phyloP scores from a whole-genome alignment of 2,329 filamentous ascomycete genomes.

The Colletotrichum nymphaeae region DNA sequence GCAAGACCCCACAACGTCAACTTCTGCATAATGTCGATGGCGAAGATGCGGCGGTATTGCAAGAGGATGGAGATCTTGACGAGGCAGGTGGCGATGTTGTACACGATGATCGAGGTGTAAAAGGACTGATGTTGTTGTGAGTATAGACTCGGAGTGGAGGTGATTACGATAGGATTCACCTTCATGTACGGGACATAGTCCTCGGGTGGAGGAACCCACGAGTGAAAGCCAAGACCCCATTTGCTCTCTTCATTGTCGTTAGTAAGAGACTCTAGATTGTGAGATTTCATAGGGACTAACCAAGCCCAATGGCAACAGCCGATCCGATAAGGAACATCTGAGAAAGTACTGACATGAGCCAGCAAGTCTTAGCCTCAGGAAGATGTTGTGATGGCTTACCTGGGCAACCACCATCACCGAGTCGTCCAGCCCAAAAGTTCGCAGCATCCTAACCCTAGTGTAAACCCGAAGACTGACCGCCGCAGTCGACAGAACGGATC shows the following conservation, averaged over 20 bases:
- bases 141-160: not conserved
- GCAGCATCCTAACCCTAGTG: slow-evolving; percentile 38
- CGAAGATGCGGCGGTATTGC: slow-evolving; percentile 53
- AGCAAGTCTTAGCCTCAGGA: no score
- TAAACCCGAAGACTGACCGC: slow-evolving; percentile 39
- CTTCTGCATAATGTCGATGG: slow-evolving; percentile 39
- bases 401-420: slow-evolving; percentile 39
- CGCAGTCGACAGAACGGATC: slow-evolving; percentile 36
- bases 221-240: slow-evolving; percentile 41
- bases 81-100: slow-evolving; percentile 46
- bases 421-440: slow-evolving; percentile 41
- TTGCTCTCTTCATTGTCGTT: slow-evolving; percentile 36
- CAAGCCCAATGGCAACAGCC: slow-evolving; percentile 40
- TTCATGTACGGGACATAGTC: slow-evolving; percentile 39
- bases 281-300: slow-evolving; percentile 31
- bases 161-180: slow-evolving; percentile 5
- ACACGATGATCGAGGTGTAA: slow-evolving; percentile 46
- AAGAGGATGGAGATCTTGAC: slow-evolving; percentile 51
- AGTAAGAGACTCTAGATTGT: slow-evolving; percentile 1
- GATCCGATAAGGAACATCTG: slow-evolving; percentile 37
- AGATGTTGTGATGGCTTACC: not conserved
- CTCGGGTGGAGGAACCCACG: slow-evolving; percentile 32
- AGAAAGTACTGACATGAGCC: not conserved
- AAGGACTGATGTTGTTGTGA: slow-evolving; percentile 39
- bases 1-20: slow-evolving; percentile 40